Evolutionary conservation across 1,284 basidiomycete genomes (phyloP), one percentile per base, ranked within the genome.

Genomic region (Amylostereum areolatum): DNA sequence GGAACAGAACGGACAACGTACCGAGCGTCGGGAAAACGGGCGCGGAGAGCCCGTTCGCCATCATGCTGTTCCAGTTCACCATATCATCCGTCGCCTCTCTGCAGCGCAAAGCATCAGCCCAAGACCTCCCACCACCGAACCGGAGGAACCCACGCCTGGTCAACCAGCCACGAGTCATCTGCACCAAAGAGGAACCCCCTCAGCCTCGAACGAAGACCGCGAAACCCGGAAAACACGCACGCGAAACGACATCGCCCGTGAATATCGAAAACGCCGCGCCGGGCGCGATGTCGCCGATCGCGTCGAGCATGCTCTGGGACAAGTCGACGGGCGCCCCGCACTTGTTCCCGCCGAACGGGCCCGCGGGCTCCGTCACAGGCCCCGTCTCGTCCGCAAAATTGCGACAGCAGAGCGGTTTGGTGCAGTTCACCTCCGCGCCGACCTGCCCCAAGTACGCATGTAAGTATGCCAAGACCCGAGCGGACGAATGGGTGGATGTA

Each of bases 191-290:
- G 9, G 6, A 41, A 29, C 7, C 9, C 5, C n/a, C 24, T 42
- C 31, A 32, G n/a, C 11, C 28, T 11, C 10, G 25, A 11, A 36
- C 4, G 2, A 24, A 29, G 18, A 24, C 11, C 29, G 9, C 6
- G 28, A 18, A 41, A n/a, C 18, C 27, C 27, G 40, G 30, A 33
- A 7, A 51, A 28, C 3, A 61, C 64, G 43, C 49, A 77, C 79
- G 77, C 67, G 80, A 79, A 9, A 81, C 70, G 4, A 81, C 74
- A 57, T 82, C 81, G 4, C 81, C 81, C 12, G 79, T 83, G 52
- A 81, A 82, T 37, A 82, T 73, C 3, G 75, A 71, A 56, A 80
- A 81, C 9, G 62, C 60, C 4, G 72, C 70, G 43, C 69, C 63
- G 25, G 69, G 62, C 9, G 60, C 63, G 43, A 67, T 62, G 35